Evolutionary conservation across 345 rosid genomes (phyloP), one percentile per base, ranked within the genome.

Genomic region (Aquilaria malaccensis): DNA sequence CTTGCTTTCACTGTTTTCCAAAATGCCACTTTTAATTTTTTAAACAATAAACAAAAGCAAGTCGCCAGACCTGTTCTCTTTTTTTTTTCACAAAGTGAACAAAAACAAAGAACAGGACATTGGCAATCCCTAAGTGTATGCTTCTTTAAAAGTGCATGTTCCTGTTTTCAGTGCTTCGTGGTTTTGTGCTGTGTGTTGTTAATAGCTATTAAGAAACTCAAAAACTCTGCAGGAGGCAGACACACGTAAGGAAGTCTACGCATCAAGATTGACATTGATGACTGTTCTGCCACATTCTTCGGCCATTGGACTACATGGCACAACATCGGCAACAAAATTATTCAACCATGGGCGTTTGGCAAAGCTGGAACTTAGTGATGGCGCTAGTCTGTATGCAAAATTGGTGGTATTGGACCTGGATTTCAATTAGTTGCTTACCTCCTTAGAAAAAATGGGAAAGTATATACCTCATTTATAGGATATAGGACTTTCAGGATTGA

Each of bases 341-440:
- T 79, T 71, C 48, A 49, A 59, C 73, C 64, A 64, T 52, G 86
- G 84, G 52, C 81, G 75, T 62, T 77, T 84, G 52, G 90, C 82
- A 2, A 84, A 89, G 79, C 79, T 90, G 70, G 96, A 78, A 61
- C 78, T 90, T 70, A 85, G 81, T 64, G 86, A 87, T 76, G 96
- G 97, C 53, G 80, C 72, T 57, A 77, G 61, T 66, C 69, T 93
- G 29, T 88, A 76, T 66, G 89, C 95, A 37, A 90, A 90, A 70
- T 76, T 90, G 74, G 95, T 93, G 95, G 98, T 93, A 86, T 73
- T 80, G 63, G 65, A 62, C n/a, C 33, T 58, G 33, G 64, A 55
- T 67, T 59, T 64, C 12, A 15, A 66, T 51, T 62, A 51, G 67
- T 47, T 69, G 46, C 11, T 50, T 53, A 4, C 12, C 43, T 4